These are phyloP conservation scores for Tardiomyces depauwii DNA, from an alignment of 1,139 yeast species.

Conservation along the genomic window DNA sequence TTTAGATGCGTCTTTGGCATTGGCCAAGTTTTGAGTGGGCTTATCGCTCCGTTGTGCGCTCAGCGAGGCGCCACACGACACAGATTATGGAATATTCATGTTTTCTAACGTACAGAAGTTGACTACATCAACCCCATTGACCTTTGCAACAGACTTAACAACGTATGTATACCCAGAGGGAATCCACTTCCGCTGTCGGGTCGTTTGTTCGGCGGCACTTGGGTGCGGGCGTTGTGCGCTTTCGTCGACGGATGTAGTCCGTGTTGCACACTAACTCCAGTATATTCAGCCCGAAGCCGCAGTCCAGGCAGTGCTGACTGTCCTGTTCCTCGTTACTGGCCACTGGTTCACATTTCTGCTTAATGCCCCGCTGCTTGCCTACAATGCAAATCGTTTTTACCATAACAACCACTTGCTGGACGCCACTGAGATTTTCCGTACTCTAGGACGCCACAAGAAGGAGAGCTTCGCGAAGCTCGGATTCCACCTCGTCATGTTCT, in stretches of 20 bases:
- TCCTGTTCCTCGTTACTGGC: constrained; percentile 72
- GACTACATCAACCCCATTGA: constrained; percentile 97
- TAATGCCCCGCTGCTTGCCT: constrained; percentile 74
- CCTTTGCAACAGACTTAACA: constrained; percentile 81
- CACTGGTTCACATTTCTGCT: constrained; percentile 86
- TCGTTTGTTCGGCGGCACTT: no score
- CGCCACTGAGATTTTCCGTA: constrained; percentile 96
- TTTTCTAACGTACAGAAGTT: constrained; percentile 5
- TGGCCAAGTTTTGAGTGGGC: no score
- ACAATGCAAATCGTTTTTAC: constrained; percentile 37
- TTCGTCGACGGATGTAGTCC: no score
- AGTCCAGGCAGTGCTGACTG: constrained; percentile 63
- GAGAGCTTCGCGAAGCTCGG: constrained; percentile 87
- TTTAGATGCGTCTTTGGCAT: no score
- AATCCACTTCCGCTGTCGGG: no score
- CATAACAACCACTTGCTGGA: constrained; percentile 81
- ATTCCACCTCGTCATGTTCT: constrained; percentile 83
- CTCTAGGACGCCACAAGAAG: constrained; percentile 84
- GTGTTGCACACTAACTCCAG: constrained; percentile 3
- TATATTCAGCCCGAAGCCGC: constrained; percentile 88
- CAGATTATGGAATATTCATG: no score
- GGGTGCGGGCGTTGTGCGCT: no score
- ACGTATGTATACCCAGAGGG: constrained; percentile 4
- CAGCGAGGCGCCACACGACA: no score
- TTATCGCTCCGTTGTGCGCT: no score